Conservation (phyloP, 352 stramenopile species). For the Thalassiosira allenii region DNA sequence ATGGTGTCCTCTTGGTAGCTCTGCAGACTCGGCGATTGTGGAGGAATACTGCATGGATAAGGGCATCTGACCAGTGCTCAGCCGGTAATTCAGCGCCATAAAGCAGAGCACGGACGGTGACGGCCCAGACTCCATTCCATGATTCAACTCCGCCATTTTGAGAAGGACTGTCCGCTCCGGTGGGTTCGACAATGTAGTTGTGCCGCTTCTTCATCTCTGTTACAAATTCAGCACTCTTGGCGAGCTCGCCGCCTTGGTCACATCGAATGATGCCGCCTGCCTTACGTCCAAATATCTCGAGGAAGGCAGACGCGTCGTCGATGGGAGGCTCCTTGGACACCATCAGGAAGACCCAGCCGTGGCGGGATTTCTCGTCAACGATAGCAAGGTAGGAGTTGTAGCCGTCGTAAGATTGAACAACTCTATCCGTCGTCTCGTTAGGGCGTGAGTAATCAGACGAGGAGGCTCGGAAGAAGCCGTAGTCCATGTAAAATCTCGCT, state of each 20-base stretch:
- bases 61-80: constrained; percentile 26
- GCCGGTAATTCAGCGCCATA: constrained; percentile 31
- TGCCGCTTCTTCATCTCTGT: constrained; percentile 1
- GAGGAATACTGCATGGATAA: constrained; percentile 30
- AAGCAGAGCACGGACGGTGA: constrained; percentile 19
- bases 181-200: constrained; percentile 41
- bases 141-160: constrained; percentile 32
- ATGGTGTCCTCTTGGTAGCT: constrained; percentile 32
- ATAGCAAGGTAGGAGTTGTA: constrained; percentile 31
- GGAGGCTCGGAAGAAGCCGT: constrained; percentile 28
- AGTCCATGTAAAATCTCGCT: constrained; percentile 22
- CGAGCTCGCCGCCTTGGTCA: constrained; percentile 46
- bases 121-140: constrained; percentile 26
- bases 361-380: constrained; percentile 21
- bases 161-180: constrained; percentile 28
- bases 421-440: background rate
- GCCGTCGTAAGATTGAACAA: constrained; percentile 33
- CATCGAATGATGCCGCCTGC: constrained; percentile 29
- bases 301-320: background rate
- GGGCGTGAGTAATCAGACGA: background rate
- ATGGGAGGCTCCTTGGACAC: constrained; percentile 38
- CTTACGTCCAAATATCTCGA: constrained; percentile 7
- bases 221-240: constrained; percentile 4
- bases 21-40: constrained; percentile 24
- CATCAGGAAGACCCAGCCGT: constrained; percentile 36